Percentiles rank a stretch among this genome's conserved stretches.
Conservation (phyloP, 2,329 filamentous ascomycete species). For the Aspergillus ustus region DNA sequence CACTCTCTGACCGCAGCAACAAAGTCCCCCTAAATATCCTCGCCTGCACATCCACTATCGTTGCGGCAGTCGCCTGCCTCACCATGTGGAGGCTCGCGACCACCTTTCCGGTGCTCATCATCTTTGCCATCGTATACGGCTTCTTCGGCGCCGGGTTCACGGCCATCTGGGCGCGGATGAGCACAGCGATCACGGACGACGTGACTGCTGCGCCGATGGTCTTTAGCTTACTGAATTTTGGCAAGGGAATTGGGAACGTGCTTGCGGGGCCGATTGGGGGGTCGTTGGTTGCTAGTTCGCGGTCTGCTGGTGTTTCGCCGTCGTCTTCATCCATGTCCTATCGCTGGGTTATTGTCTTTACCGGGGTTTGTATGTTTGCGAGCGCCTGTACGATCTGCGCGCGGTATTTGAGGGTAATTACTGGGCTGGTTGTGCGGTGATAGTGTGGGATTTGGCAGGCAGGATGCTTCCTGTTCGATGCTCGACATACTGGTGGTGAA, state of each 20-base stretch:
- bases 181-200: neutral
- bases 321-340: neutral
- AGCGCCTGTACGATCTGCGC: neutral
- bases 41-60: neutral
- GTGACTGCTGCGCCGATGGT: neutral
- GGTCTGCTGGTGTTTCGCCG: neutral
- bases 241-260: constrained; percentile 10
- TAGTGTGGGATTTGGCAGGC: too few species aligned
- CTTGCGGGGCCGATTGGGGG: constrained; percentile 6
- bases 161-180: neutral
- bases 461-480: too few species aligned
- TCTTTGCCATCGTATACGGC: constrained; percentile 10
- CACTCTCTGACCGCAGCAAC: constrained; percentile 1
- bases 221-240: constrained; percentile 7
- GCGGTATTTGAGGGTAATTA: neutral
- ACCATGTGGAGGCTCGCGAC: constrained; percentile 6
- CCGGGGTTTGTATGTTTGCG: neutral
- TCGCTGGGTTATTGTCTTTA: neutral
- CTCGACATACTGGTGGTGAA: too few species aligned
- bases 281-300: neutral
- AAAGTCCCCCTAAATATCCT: neutral
- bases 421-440: neutral
- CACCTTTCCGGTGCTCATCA: neutral
- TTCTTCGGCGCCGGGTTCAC: constrained; percentile 8
- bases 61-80: neutral